Percentiles rank a stretch among this genome's conserved stretches.
Conservation (phyloP, 306 rosid species). For the Castanea mollissima region DNA sequence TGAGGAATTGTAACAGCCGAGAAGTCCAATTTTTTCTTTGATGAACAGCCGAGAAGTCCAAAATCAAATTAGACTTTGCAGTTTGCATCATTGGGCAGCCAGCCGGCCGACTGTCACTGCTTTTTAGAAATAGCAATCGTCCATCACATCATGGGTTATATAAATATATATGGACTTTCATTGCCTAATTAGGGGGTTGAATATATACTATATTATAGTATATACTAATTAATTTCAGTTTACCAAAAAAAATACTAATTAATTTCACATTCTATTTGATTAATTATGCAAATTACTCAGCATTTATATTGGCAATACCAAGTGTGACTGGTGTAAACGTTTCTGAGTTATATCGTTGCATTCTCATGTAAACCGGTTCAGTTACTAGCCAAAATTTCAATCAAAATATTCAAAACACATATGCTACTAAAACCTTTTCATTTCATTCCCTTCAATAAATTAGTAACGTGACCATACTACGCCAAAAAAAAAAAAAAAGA, state of each 20-base stretch:
- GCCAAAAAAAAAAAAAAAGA: too few species aligned
- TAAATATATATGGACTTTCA: neutral
- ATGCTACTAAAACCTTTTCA: neutral
- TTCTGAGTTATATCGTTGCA: neutral
- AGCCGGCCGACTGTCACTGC: neutral
- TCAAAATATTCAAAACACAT: neutral
- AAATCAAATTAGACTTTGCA: conserved; percentile 4
- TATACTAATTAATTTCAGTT: neutral
- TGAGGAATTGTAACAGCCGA: too few species aligned
- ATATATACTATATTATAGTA: neutral
- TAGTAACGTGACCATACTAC: neutral
- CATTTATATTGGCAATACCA: too few species aligned
- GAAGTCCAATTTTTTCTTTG: neutral
- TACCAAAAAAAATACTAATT: too few species aligned
- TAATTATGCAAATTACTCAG: too few species aligned
- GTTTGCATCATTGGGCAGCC: neutral
- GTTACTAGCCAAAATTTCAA: neutral
- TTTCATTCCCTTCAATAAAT: neutral
- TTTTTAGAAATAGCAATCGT: neutral
- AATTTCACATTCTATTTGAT: neutral
- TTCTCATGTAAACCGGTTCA: neutral
- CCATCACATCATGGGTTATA: neutral
- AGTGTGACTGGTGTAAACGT: too few species aligned
- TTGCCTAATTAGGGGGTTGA: too few species aligned
- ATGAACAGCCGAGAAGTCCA: neutral